Percentiles rank a stretch among this genome's conserved stretches.
These are phyloP conservation scores for Cardamine resedifolia DNA, from an alignment of 345 rosid genomes.

Conservation along the genomic window DNA sequence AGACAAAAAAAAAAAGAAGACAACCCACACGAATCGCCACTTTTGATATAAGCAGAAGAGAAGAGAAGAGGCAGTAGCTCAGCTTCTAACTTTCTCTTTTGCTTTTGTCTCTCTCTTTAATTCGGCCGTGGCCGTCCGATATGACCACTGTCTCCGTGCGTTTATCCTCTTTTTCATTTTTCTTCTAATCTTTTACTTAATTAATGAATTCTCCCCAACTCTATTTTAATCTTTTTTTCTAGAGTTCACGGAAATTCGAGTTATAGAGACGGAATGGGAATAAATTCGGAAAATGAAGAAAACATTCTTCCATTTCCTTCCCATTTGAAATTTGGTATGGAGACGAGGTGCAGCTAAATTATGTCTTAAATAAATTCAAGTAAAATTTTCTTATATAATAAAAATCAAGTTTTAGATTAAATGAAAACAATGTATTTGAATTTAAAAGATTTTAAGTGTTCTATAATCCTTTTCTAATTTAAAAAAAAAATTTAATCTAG, in stretches of 20 bases:
- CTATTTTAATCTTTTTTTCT: not conserved
- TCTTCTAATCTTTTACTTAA: not conserved
- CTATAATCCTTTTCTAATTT: no score
- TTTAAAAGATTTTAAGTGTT: not conserved
- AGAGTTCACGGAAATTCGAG: not conserved
- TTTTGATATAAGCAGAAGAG: constrained; percentile 21
- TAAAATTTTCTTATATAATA: no score
- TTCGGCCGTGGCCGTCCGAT: constrained; percentile 20
- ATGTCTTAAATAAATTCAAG: not conserved
- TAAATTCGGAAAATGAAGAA: not conserved
- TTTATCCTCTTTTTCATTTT: not conserved
- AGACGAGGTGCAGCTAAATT: not conserved
- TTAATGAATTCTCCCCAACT: not conserved
- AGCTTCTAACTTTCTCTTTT: constrained; percentile 38
- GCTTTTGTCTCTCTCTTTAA: constrained; percentile 10
- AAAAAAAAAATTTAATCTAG: no score
- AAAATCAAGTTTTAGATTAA: not conserved
- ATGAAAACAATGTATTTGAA: not conserved
- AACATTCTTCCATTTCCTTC: not conserved
- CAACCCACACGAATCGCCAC: constrained; percentile 37
- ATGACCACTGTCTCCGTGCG: constrained; percentile 36
- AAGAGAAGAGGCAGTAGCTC: constrained; percentile 32
- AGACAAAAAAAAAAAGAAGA: constrained; percentile 18
- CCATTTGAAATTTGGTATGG: not conserved
- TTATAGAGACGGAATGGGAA: not conserved